Evolutionary conservation across 345 rosid species (phyloP).

Genomic region (Camelina neglecta): DNA sequence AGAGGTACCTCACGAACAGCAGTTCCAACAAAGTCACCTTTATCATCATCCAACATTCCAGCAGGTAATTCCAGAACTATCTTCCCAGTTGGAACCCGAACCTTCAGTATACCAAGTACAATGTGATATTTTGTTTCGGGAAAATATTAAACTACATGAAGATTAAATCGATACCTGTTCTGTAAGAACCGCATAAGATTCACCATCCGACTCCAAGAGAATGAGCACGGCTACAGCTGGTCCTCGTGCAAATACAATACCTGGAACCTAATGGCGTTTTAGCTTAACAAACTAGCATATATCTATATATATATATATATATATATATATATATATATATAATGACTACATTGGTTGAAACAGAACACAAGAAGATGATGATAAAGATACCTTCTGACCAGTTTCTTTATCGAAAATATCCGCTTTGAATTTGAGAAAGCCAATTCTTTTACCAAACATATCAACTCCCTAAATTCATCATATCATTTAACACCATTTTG

Average conservation of each 20-base stretch:
- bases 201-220: slow-evolving; percentile 72
- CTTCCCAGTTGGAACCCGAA: slow-evolving; percentile 85
- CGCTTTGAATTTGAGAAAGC: slow-evolving; percentile 89
- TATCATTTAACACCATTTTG: too few relatives aligned
- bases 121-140: too few relatives aligned
- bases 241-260: slow-evolving; percentile 95
- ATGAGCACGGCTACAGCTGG: slow-evolving; percentile 87
- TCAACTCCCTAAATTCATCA: slow-evolving; percentile 60
- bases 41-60: slow-evolving; percentile 91
- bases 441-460: slow-evolving; percentile 81
- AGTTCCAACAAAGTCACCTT: slow-evolving; percentile 86
- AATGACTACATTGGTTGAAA: background rate
- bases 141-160: background rate
- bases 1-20: slow-evolving; percentile 86
- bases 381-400: slow-evolving; percentile 63
- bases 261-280: slow-evolving; percentile 77
- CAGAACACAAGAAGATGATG: slow-evolving; percentile 24
- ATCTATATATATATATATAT: too few relatives aligned
- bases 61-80: slow-evolving; percentile 88
- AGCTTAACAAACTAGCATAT: slow-evolving; percentile 32
- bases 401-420: slow-evolving; percentile 68
- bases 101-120: slow-evolving; percentile 44
- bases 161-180: slow-evolving; percentile 63
- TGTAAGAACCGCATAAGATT: slow-evolving; percentile 82
- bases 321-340: background rate